phyloP scores from a whole-genome alignment of 768 basidiomycete genomes.

The Xerocomellus intermedius region DNA sequence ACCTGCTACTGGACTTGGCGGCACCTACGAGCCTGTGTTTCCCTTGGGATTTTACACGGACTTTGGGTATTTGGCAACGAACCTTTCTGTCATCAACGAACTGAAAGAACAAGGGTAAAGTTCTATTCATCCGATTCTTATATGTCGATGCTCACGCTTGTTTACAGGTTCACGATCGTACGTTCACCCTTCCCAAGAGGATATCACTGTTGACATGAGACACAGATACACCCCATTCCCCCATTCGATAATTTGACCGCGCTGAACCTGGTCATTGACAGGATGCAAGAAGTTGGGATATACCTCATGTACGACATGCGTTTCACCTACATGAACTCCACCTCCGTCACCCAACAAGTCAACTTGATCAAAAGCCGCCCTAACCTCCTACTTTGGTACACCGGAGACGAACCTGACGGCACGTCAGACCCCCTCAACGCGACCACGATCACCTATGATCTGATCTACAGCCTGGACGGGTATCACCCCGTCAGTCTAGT shows the following conservation, averaged over 20 bases:
- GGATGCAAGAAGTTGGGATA: slow-evolving; percentile 65
- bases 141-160: neutral
- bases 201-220: neutral
- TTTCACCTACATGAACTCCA: slow-evolving; percentile 61
- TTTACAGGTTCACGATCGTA: slow-evolving; percentile 31
- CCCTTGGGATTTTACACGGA: slow-evolving; percentile 46
- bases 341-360: slow-evolving; percentile 65
- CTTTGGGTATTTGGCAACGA: slow-evolving; percentile 32
- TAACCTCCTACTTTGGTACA: slow-evolving; percentile 74
- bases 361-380: slow-evolving; percentile 62
- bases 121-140: neutral
- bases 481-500: slow-evolving; percentile 70
- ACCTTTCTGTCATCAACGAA: slow-evolving; percentile 28
- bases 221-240: slow-evolving; percentile 69
- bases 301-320: slow-evolving; percentile 89
- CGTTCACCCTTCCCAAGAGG: slow-evolving; percentile 6
- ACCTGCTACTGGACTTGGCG: slow-evolving; percentile 49
- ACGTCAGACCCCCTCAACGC: slow-evolving; percentile 66
- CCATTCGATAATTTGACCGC: slow-evolving; percentile 58
- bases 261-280: slow-evolving; percentile 57
- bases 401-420: slow-evolving; percentile 73
- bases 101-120: slow-evolving; percentile 33
- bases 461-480: slow-evolving; percentile 60
- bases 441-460: slow-evolving; percentile 46
- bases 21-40: slow-evolving; percentile 50